Conservation (phyloP, 768 basidiomycete species). For the Suillus fuscotomentosus region DNA sequence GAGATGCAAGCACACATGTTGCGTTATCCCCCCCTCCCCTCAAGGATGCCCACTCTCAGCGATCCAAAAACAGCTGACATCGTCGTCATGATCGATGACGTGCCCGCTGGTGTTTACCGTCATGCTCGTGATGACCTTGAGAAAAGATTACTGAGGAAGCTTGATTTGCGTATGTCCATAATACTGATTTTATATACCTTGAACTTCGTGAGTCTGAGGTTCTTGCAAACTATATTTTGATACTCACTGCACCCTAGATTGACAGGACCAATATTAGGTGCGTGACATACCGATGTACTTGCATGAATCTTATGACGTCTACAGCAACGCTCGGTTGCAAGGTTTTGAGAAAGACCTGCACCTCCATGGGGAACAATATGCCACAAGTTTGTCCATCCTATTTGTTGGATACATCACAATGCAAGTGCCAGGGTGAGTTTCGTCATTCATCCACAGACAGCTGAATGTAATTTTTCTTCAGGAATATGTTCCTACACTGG, state of each 20-base stretch:
- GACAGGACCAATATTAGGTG: not conserved
- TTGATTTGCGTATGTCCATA: not conserved
- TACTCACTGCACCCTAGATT: not conserved
- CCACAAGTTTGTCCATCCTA: conserved; percentile 23
- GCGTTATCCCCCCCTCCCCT: not conserved
- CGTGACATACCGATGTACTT: not conserved
- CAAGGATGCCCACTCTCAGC: not conserved
- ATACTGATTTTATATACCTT: not conserved
- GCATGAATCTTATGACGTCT: not conserved
- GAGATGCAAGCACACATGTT: not conserved
- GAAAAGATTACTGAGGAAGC: not conserved
- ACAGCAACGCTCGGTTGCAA: conserved; percentile 20
- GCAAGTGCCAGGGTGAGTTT: conserved; percentile 19
- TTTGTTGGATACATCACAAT: conserved; percentile 25
- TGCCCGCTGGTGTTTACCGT: not conserved
- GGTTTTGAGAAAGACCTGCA: conserved; percentile 24
- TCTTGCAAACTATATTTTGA: not conserved
- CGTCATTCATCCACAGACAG: not conserved
- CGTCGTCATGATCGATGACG: not conserved
- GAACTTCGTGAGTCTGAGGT: not conserved
- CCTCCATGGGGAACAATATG: conserved; percentile 21
- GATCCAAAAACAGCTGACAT: not conserved
- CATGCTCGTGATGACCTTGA: not conserved
- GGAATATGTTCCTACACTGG: conserved; percentile 32
- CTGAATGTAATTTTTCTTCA: not conserved